Evolutionary conservation across 768 basidiomycete species (phyloP).

Genomic region (Leucosporidium scottii): DNA sequence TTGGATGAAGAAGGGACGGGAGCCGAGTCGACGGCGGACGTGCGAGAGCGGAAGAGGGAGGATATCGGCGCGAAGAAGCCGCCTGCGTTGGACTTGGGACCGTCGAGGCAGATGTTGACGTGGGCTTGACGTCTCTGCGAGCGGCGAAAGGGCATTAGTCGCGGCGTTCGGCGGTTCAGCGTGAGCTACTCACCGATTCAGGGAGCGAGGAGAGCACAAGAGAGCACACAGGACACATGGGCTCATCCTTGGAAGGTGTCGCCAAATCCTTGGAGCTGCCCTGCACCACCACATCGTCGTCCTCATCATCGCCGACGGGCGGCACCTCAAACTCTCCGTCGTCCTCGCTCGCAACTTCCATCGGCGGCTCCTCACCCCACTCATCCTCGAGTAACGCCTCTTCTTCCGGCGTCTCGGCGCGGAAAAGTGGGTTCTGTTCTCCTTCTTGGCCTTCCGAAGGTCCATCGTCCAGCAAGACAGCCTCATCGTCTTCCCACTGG

Average conservation of each 20-base stretch:
- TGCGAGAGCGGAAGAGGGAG: conserved; percentile 14
- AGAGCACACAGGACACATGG: not conserved
- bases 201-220: not conserved
- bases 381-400: not conserved
- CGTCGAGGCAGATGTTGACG: conserved; percentile 9
- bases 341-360: not conserved
- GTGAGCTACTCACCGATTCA: not conserved
- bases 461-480: conserved; percentile 22
- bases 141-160: not conserved
- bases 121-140: not conserved
- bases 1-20: not conserved
- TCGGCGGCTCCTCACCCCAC: not conserved
- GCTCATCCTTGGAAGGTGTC: not conserved
- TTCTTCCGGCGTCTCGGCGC: not conserved
- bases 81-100: not conserved
- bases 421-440: not conserved
- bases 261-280: conserved; percentile 5
- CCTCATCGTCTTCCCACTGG: conserved; percentile 2
- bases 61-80: conserved; percentile 18
- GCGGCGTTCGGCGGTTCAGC: no score
- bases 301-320: not conserved
- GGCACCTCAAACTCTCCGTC: not conserved
- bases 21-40: not conserved
- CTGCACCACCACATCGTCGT: not conserved
- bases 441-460: conserved; percentile 9